These are phyloP conservation scores for Allium cepa DNA, from an alignment of 106 monocot species.

Conservation along the genomic window DNA sequence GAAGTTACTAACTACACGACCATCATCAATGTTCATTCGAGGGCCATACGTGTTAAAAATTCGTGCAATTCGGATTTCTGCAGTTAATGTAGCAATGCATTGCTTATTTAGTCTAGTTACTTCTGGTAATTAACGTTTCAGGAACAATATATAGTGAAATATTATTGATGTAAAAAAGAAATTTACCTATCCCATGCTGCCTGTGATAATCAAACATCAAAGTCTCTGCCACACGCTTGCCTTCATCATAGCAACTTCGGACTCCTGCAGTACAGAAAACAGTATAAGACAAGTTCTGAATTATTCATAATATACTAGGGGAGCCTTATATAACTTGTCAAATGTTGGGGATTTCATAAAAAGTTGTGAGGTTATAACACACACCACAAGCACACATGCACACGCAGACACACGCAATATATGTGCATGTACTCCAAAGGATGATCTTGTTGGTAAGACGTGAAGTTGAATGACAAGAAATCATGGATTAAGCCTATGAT, in stretches of 20 bases:
- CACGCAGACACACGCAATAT: background rate
- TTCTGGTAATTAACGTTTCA: background rate
- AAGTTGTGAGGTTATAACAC: background rate
- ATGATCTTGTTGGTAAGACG: background rate
- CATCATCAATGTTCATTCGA: conserved; percentile 77
- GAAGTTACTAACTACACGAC: conserved; percentile 66
- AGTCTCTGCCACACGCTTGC: conserved; percentile 39
- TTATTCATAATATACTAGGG: background rate
- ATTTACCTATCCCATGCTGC: conserved; percentile 35
- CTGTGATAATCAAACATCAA: conserved; percentile 43
- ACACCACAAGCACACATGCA: background rate
- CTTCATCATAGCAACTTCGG: conserved; percentile 43
- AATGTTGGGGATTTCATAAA: background rate
- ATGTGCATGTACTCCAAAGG: background rate
- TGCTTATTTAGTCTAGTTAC: background rate
- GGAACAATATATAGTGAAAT: background rate
- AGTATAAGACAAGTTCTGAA: background rate
- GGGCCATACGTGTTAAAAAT: conserved; percentile 75
- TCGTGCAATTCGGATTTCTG: conserved; percentile 65
- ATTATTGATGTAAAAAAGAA: background rate
- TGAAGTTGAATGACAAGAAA: background rate
- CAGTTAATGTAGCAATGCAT: background rate
- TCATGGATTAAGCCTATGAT: background rate
- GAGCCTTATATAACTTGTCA: background rate
- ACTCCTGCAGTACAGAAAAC: conserved; percentile 16